Evolutionary conservation across 108 stramenopile genomes (phyloP).

Genomic region (Parietichytrium sp.): DNA sequence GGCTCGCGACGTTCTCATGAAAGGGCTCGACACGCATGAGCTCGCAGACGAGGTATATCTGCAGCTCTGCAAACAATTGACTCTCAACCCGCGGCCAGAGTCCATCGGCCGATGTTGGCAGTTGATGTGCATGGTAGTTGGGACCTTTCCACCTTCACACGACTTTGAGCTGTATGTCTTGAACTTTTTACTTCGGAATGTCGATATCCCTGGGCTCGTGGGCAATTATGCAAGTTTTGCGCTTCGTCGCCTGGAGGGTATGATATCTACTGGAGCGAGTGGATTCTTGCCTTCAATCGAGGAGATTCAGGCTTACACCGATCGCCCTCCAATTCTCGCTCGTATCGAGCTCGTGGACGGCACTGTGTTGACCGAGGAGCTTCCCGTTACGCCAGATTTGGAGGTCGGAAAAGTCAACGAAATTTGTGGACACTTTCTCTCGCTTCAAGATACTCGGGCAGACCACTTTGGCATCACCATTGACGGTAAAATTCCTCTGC

Average conservation of each 20-base stretch:
- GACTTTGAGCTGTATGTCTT: conserved; percentile 68
- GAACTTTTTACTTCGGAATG: conserved; percentile 63
- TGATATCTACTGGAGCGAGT: conserved; percentile 53
- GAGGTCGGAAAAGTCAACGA: conserved; percentile 65
- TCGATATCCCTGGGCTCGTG: conserved; percentile 48
- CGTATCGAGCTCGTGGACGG: conserved; percentile 68
- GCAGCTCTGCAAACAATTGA: conserved; percentile 65
- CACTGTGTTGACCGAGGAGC: conserved; percentile 63
- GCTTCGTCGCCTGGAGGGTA: conserved; percentile 65
- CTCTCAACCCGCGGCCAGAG: conserved; percentile 60
- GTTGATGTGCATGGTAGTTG: conserved; percentile 69
- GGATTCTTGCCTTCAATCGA: conserved; percentile 69
- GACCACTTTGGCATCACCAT: conserved; percentile 63
- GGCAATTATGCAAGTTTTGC: conserved; percentile 64
- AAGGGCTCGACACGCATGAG: conserved; percentile 61
- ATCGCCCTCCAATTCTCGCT: conserved; percentile 65
- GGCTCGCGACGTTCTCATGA: conserved; percentile 65
- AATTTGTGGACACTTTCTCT: conserved; percentile 65
- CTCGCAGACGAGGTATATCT: conserved; percentile 64
- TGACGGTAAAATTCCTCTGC: conserved; percentile 61
- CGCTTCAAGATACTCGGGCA: conserved; percentile 51
- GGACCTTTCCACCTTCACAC: conserved; percentile 63
- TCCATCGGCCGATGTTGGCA: conserved; percentile 65
- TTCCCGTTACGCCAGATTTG: conserved; percentile 67
- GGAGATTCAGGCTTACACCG: conserved; percentile 70